Evolutionary conservation across 495 filamentous ascomycete species (phyloP).

Genomic region (Cladorrhinum samala): DNA sequence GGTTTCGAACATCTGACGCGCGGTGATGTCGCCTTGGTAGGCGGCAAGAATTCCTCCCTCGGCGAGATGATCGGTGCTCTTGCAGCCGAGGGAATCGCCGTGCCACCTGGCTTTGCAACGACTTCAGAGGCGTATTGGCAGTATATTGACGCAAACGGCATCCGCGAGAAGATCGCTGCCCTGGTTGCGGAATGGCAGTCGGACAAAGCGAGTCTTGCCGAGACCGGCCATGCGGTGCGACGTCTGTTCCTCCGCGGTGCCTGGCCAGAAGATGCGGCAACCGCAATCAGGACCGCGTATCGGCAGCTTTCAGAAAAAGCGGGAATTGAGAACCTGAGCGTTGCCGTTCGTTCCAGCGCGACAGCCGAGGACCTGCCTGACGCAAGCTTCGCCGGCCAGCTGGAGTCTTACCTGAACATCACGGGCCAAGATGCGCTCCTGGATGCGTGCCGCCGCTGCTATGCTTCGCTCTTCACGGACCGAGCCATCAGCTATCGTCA

Average conservation of each 20-base stretch:
- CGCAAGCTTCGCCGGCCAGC: conserved; percentile 35
- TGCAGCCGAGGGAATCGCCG: conserved; percentile 19
- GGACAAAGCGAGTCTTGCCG: conserved; percentile 10
- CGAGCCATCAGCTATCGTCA: conserved; percentile 33
- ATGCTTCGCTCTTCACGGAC: conserved; percentile 34
- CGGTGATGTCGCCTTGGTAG: conserved; percentile 24
- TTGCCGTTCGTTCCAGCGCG: conserved; percentile 34
- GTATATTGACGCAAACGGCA: conserved; percentile 25
- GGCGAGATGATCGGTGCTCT: conserved; percentile 32
- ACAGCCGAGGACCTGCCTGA: conserved; percentile 36
- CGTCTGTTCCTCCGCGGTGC: conserved; percentile 16
- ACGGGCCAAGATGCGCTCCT: conserved; percentile 16
- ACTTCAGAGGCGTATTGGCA: conserved; percentile 31
- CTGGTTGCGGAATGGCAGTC: conserved; percentile 19
- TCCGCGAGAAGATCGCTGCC: conserved; percentile 21
- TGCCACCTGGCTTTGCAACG: conserved; percentile 30
- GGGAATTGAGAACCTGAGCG: conserved; percentile 16
- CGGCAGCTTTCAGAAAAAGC: conserved; percentile 8
- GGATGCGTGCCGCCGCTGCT: conserved; percentile 28
- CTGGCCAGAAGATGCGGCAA: conserved; percentile 16
- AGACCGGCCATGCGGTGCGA: conserved; percentile 14
- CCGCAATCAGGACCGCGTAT: conserved; percentile 14
- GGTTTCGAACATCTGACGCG: conserved; percentile 16
- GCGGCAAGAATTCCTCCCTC: conserved; percentile 34
- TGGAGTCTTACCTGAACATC: conserved; percentile 31